Base-by-base conservation (phyloP, 2,329 filamentous ascomycete genomes). In the Corynespora cassiicola region DNA sequence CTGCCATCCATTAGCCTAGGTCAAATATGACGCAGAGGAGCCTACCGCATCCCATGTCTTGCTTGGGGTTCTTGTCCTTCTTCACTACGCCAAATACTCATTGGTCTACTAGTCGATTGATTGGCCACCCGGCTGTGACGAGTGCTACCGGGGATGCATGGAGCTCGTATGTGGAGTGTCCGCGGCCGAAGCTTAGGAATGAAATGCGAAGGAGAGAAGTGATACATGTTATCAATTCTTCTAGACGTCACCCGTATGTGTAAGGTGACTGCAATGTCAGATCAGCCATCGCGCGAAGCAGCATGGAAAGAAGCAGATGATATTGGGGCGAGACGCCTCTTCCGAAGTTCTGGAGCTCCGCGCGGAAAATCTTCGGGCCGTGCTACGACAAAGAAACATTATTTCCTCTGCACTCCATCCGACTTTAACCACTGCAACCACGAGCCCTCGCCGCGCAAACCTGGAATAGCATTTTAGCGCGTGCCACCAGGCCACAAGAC, bases 161-260 rank as follows among this genome's bases (percentile, higher is more conserved):
- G 43, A 48, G 43, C 40, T 38, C 41, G 51, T 41, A 54, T 60
- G 63, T 68, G 58, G 40, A 58, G 62, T 73, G 71, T 74, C 59
- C 70, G 65, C 61, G 69, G 70, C 66, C 71, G 71, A 55, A 75
- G 69, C 66, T 68, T 66, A 64, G 68, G 58, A 40, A 74, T 54
- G 49, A 58, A 61, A 43, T 66, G 61, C 53, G 63, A 53, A 36
- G 46, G 40, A 24, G 53, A 56, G 42, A 66, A 47, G 61, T 63
- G 59, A 75, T 71, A 72, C 73, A 76, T 72, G 25, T 63, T 75
- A 69, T 66, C n/a, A n/a, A n/a, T n/a, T n/a, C n/a, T n/a, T n/a
- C n/a, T n/a, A n/a, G n/a, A n/a, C n/a, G n/a, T 47, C 39, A 52
- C 51, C 56, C 55, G 36, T 33, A 40, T 36, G n/a, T 25, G 27